Evolutionary conservation across 2,329 filamentous ascomycete species (phyloP).

Genomic region (Aspergillus awamori): DNA sequence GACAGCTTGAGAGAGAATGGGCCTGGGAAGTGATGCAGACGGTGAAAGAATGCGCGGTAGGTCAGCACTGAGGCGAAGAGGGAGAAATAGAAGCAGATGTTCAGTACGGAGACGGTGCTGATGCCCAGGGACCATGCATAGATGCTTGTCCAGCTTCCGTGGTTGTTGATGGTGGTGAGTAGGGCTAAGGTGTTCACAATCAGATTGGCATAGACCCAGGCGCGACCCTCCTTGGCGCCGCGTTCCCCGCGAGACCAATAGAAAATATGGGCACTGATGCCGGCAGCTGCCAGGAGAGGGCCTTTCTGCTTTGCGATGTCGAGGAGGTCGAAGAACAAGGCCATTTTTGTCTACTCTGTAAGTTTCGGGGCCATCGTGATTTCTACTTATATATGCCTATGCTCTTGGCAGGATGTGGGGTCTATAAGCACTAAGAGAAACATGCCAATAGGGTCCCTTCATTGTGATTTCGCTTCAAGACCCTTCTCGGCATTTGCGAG

Average conservation of each 20-base stretch:
- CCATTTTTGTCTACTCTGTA: background rate
- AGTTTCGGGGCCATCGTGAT: no score
- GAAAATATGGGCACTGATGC: background rate
- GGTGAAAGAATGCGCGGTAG: conserved; percentile 1
- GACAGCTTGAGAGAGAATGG: background rate
- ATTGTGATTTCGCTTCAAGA: no score
- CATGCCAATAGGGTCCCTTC: no score
- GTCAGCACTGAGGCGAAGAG: background rate
- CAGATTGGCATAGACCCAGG: background rate
- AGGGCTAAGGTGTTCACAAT: background rate
- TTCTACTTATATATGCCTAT: no score
- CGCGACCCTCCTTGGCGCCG: background rate
- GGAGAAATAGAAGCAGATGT: background rate
- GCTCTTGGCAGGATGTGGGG: no score
- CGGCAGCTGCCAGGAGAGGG: background rate
- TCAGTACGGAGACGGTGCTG: background rate
- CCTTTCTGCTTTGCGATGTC: background rate
- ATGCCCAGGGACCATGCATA: background rate
- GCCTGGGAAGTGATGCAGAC: background rate
- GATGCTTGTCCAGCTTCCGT: background rate
- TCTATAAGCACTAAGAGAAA: no score
- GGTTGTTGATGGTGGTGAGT: background rate
- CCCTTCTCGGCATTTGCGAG: no score
- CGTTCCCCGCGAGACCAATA: background rate
- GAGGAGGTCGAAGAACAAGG: background rate